Evolutionary conservation across 768 basidiomycete genomes (phyloP).

Genomic region (Rhodosporidiobolus odoratus): DNA sequence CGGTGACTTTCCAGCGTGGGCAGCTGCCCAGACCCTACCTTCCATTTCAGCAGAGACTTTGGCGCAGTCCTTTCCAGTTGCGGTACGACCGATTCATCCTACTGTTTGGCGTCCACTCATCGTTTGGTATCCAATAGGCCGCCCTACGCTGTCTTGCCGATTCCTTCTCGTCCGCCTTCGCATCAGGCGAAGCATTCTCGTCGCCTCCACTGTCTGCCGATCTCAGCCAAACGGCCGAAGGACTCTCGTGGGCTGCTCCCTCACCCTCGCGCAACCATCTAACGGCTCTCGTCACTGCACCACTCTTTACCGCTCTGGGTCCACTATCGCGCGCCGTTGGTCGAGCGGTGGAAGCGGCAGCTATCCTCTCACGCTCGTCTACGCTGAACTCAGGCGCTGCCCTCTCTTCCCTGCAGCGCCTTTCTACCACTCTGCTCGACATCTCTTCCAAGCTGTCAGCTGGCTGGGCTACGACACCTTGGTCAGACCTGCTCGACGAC

Average conservation of each 20-base stretch:
- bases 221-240: constrained; percentile 1
- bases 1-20: constrained; percentile 14
- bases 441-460: neutral
- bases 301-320: constrained; percentile 25
- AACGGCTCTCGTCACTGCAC: neutral
- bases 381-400: neutral
- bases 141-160: constrained; percentile 21
- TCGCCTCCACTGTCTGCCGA: constrained; percentile 19
- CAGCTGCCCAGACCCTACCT: constrained; percentile 29
- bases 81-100: neutral
- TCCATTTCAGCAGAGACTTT: constrained; percentile 9
- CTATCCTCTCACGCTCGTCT: neutral
- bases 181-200: constrained; percentile 28
- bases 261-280: constrained; percentile 26
- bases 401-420: neutral
- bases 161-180: constrained; percentile 23
- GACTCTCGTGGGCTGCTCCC: constrained; percentile 25
- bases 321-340: constrained; percentile 37
- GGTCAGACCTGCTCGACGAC: constrained; percentile 29
- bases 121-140: neutral
- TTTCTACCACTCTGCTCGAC: constrained; percentile 9
- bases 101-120: neutral
- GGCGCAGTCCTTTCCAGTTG: neutral
- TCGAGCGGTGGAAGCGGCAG: constrained; percentile 29
- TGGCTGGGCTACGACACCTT: constrained; percentile 29